These are phyloP conservation scores for Anthracocystis panici-leucophaei DNA, from an alignment of 1,284 basidiomycete species.

Conservation along the genomic window DNA sequence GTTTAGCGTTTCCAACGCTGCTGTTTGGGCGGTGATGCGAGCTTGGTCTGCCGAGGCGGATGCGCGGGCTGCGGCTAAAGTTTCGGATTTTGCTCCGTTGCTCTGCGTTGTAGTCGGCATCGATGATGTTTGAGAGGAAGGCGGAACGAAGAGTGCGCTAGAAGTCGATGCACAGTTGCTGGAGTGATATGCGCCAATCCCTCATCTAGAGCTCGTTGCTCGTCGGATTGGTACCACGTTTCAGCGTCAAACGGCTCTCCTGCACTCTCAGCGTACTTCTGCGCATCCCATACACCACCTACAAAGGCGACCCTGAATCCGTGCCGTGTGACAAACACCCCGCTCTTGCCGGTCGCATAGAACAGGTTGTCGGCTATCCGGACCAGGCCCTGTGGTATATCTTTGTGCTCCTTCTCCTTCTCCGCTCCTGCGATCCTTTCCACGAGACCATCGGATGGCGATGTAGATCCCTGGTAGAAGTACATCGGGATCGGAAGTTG, in stretches of 20 bases:
- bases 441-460: conserved; percentile 6
- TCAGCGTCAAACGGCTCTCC: conserved; percentile 16
- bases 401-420: not conserved
- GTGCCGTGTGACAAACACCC: conserved; percentile 23
- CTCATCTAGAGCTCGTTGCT: conserved; percentile 17
- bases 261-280: conserved; percentile 15
- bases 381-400: conserved; percentile 12
- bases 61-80: conserved; percentile 52
- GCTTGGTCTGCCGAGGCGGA: conserved; percentile 28
- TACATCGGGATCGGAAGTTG: conserved; percentile 89
- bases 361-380: conserved; percentile 47
- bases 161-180: conserved; percentile 27
- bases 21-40: conserved; percentile 15
- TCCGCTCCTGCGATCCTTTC: conserved; percentile 10
- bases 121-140: conserved; percentile 15
- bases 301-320: conserved; percentile 56
- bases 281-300: conserved; percentile 45
- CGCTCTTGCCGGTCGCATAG: conserved; percentile 53
- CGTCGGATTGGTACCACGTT: conserved; percentile 19
- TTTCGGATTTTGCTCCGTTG: conserved; percentile 38
- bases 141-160: conserved; percentile 44
- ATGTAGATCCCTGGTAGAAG: conserved; percentile 83
- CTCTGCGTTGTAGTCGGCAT: not conserved
- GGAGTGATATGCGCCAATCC: conserved; percentile 28
- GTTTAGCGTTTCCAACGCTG: conserved; percentile 17